Base-by-base conservation (phyloP, 176 grass and related monocot species). In the Carex parvula region DNA sequence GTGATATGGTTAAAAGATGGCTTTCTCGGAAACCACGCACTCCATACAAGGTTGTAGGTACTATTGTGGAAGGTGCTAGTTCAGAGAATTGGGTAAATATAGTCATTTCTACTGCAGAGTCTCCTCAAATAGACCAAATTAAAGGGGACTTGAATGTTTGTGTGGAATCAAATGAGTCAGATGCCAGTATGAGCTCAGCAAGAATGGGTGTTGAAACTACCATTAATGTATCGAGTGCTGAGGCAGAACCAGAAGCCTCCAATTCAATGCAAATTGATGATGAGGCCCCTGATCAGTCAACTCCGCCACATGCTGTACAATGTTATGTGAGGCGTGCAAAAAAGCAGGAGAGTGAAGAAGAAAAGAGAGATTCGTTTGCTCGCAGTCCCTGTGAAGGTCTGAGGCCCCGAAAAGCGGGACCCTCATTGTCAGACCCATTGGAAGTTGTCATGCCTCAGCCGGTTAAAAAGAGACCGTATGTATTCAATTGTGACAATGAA, bases 331-430 rank as follows among this genome's bases (percentile, higher is more conserved):
- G 89, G 83, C 81, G 88, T 26, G 57, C 54, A 37, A 90, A 85
- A 32, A 90, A 81, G 80, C 69, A 74, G 80, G 79, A 84, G 15
- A 57, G 78, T 18, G 75, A 65, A 90, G 79, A 86, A 70, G 62
- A 83, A 61, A 89, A 59, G 70, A 7, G 26, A 35, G 82, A 65
- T 73, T 85, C 71, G 71, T 99, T 95, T 87, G 58, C 85, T 17
- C 91, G 93, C 8, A 85, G 92, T 24, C 96, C 96, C 0, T 99
- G 91, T 65, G 96, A 99, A 79, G 92, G 93, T 54, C 84, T 99
- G 81, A 92, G 93, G 68, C 93, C 96, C 58, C 64, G 88, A 60
- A 81, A 26, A 56, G 42, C 2, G 55, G 57, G 30, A 21, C 42
- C 80, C 30, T 2, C 22, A 5, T 52, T 65, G 60, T 68, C 61